Evolutionary conservation across 768 basidiomycete species (phyloP).

Genomic region (Kondoa malvinella): DNA sequence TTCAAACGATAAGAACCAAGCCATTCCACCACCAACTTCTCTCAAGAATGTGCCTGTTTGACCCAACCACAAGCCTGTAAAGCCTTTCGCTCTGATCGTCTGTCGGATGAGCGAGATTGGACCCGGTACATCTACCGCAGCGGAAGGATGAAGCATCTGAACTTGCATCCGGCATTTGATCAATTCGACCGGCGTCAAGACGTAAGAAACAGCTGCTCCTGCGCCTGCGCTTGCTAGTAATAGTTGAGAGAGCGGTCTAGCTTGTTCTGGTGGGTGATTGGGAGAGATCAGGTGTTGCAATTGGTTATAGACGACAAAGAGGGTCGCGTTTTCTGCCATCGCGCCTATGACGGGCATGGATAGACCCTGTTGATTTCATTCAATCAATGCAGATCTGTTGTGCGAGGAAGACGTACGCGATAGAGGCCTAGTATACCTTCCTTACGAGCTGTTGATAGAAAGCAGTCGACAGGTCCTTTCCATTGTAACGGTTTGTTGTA

Average conservation of each 20-base stretch:
- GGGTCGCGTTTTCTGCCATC: slow-evolving; percentile 73
- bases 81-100: slow-evolving; percentile 49
- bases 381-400: not conserved
- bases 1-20: slow-evolving; percentile 86
- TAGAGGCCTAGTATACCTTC: slow-evolving; percentile 78
- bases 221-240: slow-evolving; percentile 71
- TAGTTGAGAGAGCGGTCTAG: slow-evolving; percentile 45
- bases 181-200: slow-evolving; percentile 86
- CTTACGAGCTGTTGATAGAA: slow-evolving; percentile 56
- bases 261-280: slow-evolving; percentile 18
- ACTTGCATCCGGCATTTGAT: slow-evolving; percentile 98
- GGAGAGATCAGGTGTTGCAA: slow-evolving; percentile 40
- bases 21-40: slow-evolving; percentile 74
- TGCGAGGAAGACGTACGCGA: slow-evolving; percentile 44
- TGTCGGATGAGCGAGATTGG: slow-evolving; percentile 50
- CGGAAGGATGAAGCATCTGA: slow-evolving; percentile 48
- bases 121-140: slow-evolving; percentile 39
- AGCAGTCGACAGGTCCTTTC: slow-evolving; percentile 72
- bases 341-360: slow-evolving; percentile 82
- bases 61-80: slow-evolving; percentile 86
- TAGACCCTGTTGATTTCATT: slow-evolving; percentile 47
- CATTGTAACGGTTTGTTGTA: slow-evolving; percentile 54
- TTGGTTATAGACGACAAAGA: slow-evolving; percentile 73
- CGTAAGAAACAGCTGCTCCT: slow-evolving; percentile 67
- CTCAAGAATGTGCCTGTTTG: slow-evolving; percentile 85